Evolutionary conservation across 2,329 filamentous ascomycete species (phyloP), one percentile per base, ranked within the genome.

Genomic region (Paracoccidioides lutzii): DNA sequence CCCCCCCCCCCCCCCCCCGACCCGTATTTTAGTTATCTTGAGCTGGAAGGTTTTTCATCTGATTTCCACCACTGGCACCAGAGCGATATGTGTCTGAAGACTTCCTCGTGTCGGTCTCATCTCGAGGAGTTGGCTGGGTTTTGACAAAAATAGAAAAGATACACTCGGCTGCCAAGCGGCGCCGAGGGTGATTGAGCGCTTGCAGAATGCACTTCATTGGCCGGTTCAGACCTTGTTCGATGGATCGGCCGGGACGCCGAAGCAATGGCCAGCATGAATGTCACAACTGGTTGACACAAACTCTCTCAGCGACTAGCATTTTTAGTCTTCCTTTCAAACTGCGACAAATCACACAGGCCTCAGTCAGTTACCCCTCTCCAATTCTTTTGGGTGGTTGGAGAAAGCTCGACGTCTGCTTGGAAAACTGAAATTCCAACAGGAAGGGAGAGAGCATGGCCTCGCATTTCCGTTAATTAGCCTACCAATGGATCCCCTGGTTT

Each of bases 121-220:
- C 4, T 22, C 22, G 22, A 44, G 1, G 3, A 15, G n/a, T 12
- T 22, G 4, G 37, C 41, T 30, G 15, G 49, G 15, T 41, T 5
- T 32, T 8, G 14, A 41, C 12, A 32, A 42, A 30, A 52, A 28
- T 5, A 52, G 38, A 32, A 22, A 33, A 12, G 15, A 41, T 42
- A 14, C 6, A 37, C 33, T 22, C 22, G 22, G 22, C 22, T 42
- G 38, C 50, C 38, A 52, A 42, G 50, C 12, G 12, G 28, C 22
- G 38, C 5, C 37, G 2, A n/a, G 32, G 9, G 22, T 52, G 9
- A 32, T 32, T 42, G 50, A 52, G 50, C 50, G 50, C 50, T 52
- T 52, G 50, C 50, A 52, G 50, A 52, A 52, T 52, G 50, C 28
- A n/a, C 6, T 9, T 43, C 37, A 52, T 52, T 42, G 50, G 50